phyloP scores from a whole-genome alignment of 2,329 filamentous ascomycete species.

The Cladosporium sp. region DNA sequence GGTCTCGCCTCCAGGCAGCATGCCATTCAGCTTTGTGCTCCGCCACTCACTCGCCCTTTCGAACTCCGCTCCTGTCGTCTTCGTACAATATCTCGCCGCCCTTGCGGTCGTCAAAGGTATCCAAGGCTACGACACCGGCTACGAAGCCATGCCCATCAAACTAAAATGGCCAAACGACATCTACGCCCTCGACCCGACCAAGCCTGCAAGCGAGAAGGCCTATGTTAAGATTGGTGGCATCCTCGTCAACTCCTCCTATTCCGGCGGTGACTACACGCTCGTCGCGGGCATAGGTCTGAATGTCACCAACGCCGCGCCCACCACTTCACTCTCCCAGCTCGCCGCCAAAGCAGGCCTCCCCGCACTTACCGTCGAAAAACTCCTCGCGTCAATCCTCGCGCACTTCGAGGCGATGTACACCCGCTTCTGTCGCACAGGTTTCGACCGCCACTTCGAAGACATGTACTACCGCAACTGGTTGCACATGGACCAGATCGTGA shows the following conservation, averaged over 20 bases:
- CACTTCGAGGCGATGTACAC: conserved; percentile 75
- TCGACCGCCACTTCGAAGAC: conserved; percentile 69
- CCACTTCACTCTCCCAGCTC: conserved; percentile 79
- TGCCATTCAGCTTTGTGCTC: conserved; percentile 87
- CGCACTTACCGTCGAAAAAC: conserved; percentile 71
- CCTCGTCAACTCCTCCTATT: conserved; percentile 83
- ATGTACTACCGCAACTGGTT: conserved; percentile 84
- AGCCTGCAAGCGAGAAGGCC: conserved; percentile 54
- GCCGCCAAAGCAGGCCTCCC: conserved; percentile 46
- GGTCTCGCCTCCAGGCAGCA: conserved; percentile 81
- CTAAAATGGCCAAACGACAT: conserved; percentile 99
- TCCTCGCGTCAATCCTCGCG: conserved; percentile 78
- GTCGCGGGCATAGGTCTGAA: conserved; percentile 84
- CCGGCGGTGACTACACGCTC: conserved; percentile 73
- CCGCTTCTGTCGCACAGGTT: conserved; percentile 73
- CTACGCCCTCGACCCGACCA: conserved; percentile 41
- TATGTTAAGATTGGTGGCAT: conserved; percentile 95
- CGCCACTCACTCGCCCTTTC: conserved; percentile 76
- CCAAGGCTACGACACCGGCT: conserved; percentile 73
- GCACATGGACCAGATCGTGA: conserved; percentile 68
- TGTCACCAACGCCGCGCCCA: conserved; percentile 83
- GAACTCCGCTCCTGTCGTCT: conserved; percentile 75
- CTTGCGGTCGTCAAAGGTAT: conserved; percentile 85
- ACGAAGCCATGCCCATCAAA: conserved; percentile 73
- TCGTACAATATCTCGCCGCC: conserved; percentile 89